phyloP scores from a whole-genome alignment of 441 rosid species.

The Gossypium trilobum region DNA sequence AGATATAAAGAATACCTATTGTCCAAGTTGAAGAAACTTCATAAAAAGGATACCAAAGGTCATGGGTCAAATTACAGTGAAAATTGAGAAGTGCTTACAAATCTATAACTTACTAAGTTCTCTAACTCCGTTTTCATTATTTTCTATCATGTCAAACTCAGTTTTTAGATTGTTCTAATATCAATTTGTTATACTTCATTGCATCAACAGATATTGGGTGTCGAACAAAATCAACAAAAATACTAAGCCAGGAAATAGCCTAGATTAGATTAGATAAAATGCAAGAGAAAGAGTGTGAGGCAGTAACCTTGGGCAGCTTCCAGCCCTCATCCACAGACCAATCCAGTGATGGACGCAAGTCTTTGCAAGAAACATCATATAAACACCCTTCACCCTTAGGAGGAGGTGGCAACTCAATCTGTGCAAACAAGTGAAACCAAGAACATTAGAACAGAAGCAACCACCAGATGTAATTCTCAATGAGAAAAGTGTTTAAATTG shows the following conservation, averaged over 20 bases:
- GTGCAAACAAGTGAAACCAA: background rate
- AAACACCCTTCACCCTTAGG: constrained; percentile 63
- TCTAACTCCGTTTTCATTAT: background rate
- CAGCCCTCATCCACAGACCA: constrained; percentile 67
- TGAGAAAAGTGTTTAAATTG: background rate
- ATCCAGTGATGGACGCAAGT: constrained; percentile 66
- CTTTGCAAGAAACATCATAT: constrained; percentile 38
- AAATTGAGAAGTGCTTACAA: background rate
- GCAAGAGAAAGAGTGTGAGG: background rate
- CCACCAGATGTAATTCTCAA: background rate
- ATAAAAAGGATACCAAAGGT: background rate
- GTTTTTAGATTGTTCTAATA: background rate
- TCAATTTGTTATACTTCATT: background rate
- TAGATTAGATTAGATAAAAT: background rate
- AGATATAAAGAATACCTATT: background rate
- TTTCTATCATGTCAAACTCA: background rate
- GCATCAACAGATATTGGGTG: background rate
- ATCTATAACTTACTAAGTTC: background rate
- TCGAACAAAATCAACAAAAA: background rate
- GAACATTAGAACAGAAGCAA: background rate
- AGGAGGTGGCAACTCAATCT: constrained; percentile 55
- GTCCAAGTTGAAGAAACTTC: background rate
- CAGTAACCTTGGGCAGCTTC: constrained; percentile 39
- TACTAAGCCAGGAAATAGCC: background rate
- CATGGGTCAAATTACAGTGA: background rate